These are phyloP conservation scores for Allomyces macrogynus DNA, from an alignment of 192 early-diverging fungal species.

Conservation along the genomic window DNA sequence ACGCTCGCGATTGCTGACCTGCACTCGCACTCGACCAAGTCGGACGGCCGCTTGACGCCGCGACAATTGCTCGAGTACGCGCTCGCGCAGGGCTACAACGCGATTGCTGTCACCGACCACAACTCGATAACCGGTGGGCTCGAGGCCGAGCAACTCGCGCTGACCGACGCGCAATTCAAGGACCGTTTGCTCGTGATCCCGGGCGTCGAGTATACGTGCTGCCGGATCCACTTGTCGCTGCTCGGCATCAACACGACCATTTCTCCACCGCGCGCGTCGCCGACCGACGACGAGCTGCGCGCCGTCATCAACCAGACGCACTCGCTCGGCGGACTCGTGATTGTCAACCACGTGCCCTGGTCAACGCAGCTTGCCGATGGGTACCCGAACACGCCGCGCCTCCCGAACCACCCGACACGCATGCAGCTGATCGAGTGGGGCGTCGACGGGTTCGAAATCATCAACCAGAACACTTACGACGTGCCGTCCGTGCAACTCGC, in stretches of 20 bases:
- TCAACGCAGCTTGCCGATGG: slow-evolving; percentile 33
- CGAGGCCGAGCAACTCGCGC: slow-evolving; percentile 31
- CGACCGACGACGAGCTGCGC: slow-evolving; percentile 36
- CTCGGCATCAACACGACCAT: slow-evolving; percentile 39
- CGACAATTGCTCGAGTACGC: slow-evolving; percentile 36
- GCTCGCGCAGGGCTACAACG: slow-evolving; percentile 45
- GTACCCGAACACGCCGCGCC: slow-evolving; percentile 22
- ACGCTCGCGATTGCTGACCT: slow-evolving; percentile 32
- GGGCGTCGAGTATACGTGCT: slow-evolving; percentile 46
- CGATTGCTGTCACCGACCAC: slow-evolving; percentile 48
- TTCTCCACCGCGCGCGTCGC: slow-evolving; percentile 17
- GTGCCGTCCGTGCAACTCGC: slow-evolving; percentile 27
- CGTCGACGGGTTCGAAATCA: slow-evolving; percentile 49
- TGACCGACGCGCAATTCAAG: slow-evolving; percentile 16
- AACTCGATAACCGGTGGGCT: slow-evolving; percentile 41
- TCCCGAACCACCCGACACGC: slow-evolving; percentile 39
- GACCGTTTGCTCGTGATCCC: slow-evolving; percentile 37
- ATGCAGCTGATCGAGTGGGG: slow-evolving; percentile 35
- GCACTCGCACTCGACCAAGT: slow-evolving; percentile 39
- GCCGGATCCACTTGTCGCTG: slow-evolving; percentile 52
- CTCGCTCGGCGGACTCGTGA: slow-evolving; percentile 42
- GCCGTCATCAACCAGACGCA: slow-evolving; percentile 35
- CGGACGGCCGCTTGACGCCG: slow-evolving; percentile 35
- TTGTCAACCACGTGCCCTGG: slow-evolving; percentile 64
- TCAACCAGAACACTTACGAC: slow-evolving; percentile 39